Evolutionary conservation across 805 yeast species (phyloP).

Genomic region (Cyberlindnera bimundalis): DNA sequence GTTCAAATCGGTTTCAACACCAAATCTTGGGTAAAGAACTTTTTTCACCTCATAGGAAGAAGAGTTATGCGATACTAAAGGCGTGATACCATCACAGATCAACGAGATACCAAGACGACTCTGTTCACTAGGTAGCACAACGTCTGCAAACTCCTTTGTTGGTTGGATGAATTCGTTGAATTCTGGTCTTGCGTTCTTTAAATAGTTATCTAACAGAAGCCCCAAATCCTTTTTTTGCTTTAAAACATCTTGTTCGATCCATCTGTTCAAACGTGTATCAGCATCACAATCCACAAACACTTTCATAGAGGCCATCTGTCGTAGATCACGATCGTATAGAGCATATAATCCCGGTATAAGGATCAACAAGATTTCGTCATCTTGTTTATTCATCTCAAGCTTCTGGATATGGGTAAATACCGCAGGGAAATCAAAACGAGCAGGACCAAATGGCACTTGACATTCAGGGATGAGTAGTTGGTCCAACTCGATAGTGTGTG

Average conservation of each 20-base stretch:
- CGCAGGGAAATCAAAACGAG: constrained; percentile 30
- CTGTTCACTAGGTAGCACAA: constrained; percentile 68
- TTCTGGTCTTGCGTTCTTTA: constrained; percentile 58
- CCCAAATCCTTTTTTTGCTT: constrained; percentile 23
- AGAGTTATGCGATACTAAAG: constrained; percentile 3
- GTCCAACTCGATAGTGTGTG: constrained; percentile 42
- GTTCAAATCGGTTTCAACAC: constrained; percentile 25
- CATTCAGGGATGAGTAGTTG: constrained; percentile 29
- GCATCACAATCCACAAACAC: constrained; percentile 82
- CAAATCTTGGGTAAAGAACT: constrained; percentile 16
- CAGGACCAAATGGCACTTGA: constrained; percentile 8
- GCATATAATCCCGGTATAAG: constrained; percentile 81
- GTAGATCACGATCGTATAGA: constrained; percentile 55
- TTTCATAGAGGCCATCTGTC: constrained; percentile 56
- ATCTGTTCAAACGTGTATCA: constrained; percentile 77
- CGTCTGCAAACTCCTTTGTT: constrained; percentile 74
- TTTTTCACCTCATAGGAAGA: constrained; percentile 1
- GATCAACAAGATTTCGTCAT: constrained; percentile 31
- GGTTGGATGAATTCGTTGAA: constrained; percentile 61
- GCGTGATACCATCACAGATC: constrained; percentile 59
- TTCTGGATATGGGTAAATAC: constrained; percentile 20
- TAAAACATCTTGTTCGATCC: constrained; percentile 46
- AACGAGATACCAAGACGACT: constrained; percentile 54
- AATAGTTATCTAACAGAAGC: constrained; percentile 40
- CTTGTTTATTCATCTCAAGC: neutral